phyloP scores from a whole-genome alignment of 345 rosid species.

The Corchorus capsularis region DNA sequence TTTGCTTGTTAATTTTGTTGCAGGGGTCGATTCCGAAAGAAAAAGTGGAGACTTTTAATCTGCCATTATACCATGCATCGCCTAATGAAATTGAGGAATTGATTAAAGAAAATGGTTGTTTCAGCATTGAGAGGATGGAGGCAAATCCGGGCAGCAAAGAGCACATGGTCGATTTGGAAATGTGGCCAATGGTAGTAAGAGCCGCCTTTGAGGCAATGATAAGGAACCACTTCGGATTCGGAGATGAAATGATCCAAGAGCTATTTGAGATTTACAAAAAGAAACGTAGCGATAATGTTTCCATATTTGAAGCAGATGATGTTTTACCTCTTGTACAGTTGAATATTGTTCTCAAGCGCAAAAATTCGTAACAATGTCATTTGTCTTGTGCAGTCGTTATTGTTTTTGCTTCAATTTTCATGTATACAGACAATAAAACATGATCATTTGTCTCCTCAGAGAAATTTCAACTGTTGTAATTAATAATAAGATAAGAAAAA shows the following conservation, averaged over 20 bases:
- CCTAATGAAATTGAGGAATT: background rate
- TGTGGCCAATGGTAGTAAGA: background rate
- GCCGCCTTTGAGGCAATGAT: slow-evolving; percentile 22
- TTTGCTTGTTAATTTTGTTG: background rate
- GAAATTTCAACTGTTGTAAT: no score
- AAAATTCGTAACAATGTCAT: no score
- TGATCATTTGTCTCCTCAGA: no score
- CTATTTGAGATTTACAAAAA: background rate
- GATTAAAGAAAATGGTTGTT: background rate
- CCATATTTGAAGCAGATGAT: no score
- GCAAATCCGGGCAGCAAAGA: background rate
- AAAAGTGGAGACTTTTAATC: slow-evolving; percentile 15
- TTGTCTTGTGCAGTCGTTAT: no score
- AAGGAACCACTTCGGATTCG: slow-evolving; percentile 20
- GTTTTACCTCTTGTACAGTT: background rate
- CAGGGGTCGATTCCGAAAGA: slow-evolving; percentile 13
- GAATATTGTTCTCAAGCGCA: background rate
- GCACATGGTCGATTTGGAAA: no score
- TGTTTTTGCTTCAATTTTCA: no score
- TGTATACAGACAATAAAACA: no score
- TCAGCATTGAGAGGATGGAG: slow-evolving; percentile 9
- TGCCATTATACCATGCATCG: background rate
- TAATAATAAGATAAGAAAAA: no score
- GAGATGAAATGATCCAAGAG: background rate
- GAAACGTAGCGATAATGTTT: no score